phyloP scores from a whole-genome alignment of 2,329 filamentous ascomycete species.

The Geosmithia putterillii region DNA sequence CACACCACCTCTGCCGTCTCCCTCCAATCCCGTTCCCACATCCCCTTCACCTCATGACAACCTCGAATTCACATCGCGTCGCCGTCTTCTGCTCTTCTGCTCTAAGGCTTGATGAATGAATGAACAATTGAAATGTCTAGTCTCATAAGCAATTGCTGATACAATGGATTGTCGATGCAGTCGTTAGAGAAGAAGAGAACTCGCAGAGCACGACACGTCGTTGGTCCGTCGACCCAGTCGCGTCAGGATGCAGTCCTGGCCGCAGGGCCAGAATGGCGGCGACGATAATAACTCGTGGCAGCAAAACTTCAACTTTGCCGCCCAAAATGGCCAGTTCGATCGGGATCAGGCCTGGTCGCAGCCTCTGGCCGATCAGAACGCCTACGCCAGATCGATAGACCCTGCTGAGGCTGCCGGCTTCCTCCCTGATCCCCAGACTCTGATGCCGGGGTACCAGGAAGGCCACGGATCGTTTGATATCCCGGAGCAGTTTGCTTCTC shows the following conservation, averaged over 20 bases:
- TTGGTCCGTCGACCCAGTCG: not conserved
- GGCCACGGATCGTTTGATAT: slow-evolving; percentile 17
- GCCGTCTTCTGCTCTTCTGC: not conserved
- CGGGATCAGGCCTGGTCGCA: slow-evolving; percentile 24
- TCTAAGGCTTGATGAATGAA: not conserved
- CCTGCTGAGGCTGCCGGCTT: slow-evolving; percentile 13
- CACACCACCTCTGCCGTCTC: not conserved
- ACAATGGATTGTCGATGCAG: not conserved
- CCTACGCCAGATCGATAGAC: slow-evolving; percentile 4
- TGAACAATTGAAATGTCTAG: not conserved
- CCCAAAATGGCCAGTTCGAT: slow-evolving; percentile 23
- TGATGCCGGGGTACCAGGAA: slow-evolving; percentile 14
- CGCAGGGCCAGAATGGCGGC: slow-evolving; percentile 21
- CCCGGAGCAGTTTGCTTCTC: slow-evolving; percentile 18
- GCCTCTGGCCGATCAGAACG: slow-evolving; percentile 18
- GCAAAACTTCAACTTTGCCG: slow-evolving; percentile 17
- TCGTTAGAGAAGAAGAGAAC: not conserved
- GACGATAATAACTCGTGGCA: slow-evolving; percentile 22
- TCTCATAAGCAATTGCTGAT: not conserved
- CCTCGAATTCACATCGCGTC: not conserved
- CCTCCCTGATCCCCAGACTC: slow-evolving; percentile 12
- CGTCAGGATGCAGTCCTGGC: slow-evolving; percentile 26
- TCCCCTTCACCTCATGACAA: not conserved
- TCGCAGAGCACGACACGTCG: no score
- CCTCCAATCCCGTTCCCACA: not conserved